phyloP scores from a whole-genome alignment of 2,329 filamentous ascomycete genomes.

The Ophiostoma sp. region DNA sequence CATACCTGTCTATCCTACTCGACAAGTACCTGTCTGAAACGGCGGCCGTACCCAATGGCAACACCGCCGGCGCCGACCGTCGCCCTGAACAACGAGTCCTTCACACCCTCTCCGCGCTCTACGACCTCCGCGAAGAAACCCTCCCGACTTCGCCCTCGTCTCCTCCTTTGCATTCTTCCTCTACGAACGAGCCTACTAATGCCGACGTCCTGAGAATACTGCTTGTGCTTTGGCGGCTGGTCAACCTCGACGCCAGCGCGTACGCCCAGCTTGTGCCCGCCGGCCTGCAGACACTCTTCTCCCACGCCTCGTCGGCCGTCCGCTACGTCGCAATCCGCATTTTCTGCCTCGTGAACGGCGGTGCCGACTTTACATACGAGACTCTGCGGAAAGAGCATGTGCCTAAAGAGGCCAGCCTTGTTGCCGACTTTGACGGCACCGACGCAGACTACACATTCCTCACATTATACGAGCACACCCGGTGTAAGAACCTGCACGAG shows the following conservation, averaged over 20 bases:
- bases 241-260: constrained; percentile 65
- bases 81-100: not conserved
- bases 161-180: not conserved
- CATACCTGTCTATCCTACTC: constrained; percentile 69
- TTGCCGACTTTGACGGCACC: constrained; percentile 69
- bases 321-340: constrained; percentile 78
- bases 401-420: constrained; percentile 53
- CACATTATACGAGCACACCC: constrained; percentile 52
- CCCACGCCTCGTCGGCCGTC: constrained; percentile 53
- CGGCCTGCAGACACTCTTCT: constrained; percentile 64
- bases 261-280: constrained; percentile 60
- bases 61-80: not conserved
- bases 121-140: constrained; percentile 12
- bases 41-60: not conserved
- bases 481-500: constrained; percentile 43
- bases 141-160: not conserved
- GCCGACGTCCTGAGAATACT: constrained; percentile 41
- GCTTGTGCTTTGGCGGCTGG: constrained; percentile 69
- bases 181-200: not conserved
- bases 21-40: constrained; percentile 40
- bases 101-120: constrained; percentile 11
- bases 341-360: constrained; percentile 71
- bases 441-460: constrained; percentile 73
- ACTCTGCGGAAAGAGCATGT: constrained; percentile 63
- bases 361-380: constrained; percentile 73